A percentile compares a stretch with the other conserved stretches of the same genome.
phyloP scores from a whole-genome alignment of 805 yeast genomes.

The Saccharomycopsis schoenii region DNA sequence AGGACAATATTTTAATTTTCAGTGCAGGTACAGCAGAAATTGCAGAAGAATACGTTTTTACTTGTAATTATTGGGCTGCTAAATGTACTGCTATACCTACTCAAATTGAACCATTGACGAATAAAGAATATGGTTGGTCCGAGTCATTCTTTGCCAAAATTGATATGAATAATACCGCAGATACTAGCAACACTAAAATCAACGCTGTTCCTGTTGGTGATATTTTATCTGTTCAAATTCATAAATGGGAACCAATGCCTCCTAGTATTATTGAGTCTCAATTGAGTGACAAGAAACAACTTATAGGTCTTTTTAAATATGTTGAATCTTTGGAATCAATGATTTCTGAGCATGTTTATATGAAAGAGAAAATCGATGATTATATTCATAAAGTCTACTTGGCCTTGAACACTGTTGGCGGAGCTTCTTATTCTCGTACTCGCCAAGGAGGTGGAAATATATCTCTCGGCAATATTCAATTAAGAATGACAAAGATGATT shows the following conservation, averaged over 20 bases:
- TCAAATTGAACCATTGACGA: conserved; percentile 61
- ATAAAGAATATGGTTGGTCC: conserved; percentile 76
- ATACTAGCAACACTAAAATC: conserved; percentile 4
- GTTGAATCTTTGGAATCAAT: conserved; percentile 30
- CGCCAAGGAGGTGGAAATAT: not conserved
- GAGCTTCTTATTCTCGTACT: not conserved
- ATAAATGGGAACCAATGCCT: conserved; percentile 26
- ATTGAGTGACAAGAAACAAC: conserved; percentile 27
- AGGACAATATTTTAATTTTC: conserved; percentile 39
- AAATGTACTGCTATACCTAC: conserved; percentile 72
- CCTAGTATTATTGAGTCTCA: conserved; percentile 24
- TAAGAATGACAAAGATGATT: not conserved
- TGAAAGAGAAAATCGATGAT: conserved; percentile 29
- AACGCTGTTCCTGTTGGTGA: not conserved
- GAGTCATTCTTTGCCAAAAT: conserved; percentile 4
- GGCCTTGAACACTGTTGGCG: conserved; percentile 13
- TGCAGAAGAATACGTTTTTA: conserved; percentile 60
- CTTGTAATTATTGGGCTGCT: conserved; percentile 88
- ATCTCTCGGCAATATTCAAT: not conserved
- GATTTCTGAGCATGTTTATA: conserved; percentile 34
- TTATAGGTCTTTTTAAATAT: conserved; percentile 30
- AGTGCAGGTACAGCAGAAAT: conserved; percentile 57
- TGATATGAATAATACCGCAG: not conserved
- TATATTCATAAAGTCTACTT: conserved; percentile 21
- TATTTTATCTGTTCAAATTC: conserved; percentile 18